A percentile compares a stretch with the other conserved stretches of the same genome.
Conservation (phyloP, 331 rosid genomes). For the Acacia pycnantha region DNA sequence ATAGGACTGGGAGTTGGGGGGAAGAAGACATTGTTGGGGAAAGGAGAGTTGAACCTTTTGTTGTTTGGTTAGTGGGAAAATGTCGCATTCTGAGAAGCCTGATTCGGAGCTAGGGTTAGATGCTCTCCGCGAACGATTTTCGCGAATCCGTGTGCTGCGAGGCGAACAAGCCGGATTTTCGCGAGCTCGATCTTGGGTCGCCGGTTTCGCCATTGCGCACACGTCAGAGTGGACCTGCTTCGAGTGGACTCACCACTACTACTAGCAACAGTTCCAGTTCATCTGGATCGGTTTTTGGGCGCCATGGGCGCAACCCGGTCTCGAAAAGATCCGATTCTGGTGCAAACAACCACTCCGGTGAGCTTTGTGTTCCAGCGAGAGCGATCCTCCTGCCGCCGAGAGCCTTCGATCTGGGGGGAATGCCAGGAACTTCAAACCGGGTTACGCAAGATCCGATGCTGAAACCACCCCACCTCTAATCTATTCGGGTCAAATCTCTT, state of each 20-base stretch:
- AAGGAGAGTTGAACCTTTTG: conserved; percentile 21
- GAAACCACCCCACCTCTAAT: conserved; percentile 45
- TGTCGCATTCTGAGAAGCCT: conserved; percentile 82
- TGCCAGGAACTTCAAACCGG: conserved; percentile 43
- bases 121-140: conserved; percentile 56
- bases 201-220: conserved; percentile 88
- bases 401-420: conserved; percentile 50
- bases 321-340: conserved; percentile 56
- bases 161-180: conserved; percentile 79
- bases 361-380: conserved; percentile 85
- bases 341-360: conserved; percentile 74
- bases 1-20: neutral
- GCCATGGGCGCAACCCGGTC: conserved; percentile 42
- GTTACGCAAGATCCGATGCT: conserved; percentile 68
- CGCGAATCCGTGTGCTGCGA: conserved; percentile 60
- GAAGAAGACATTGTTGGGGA: neutral
- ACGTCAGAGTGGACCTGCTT: conserved; percentile 40
- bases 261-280: conserved; percentile 87
- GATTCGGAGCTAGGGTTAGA: conserved; percentile 46
- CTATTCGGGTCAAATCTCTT: conserved; percentile 64
- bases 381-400: conserved; percentile 67
- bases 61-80: conserved; percentile 25
- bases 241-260: conserved; percentile 46
- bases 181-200: conserved; percentile 96
- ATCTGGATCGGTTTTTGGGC: conserved; percentile 82